Evolutionary conservation across 2,329 filamentous ascomycete species (phyloP), one percentile per base, ranked within the genome.

Genomic region (Aspergillus proliferans): DNA sequence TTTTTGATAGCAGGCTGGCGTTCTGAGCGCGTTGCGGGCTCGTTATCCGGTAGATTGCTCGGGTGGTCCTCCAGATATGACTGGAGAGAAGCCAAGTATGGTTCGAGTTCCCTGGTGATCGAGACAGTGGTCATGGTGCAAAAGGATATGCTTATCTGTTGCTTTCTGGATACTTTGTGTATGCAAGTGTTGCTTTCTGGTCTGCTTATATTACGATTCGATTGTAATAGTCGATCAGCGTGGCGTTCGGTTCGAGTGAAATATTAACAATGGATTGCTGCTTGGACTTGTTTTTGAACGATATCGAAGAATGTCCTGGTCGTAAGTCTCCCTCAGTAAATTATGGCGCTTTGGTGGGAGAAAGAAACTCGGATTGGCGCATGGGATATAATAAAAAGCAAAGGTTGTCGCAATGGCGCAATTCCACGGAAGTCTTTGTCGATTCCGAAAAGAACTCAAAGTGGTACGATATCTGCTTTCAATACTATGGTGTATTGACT

Each of bases 51-150:
- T 24, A 26, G 34, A 12, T 47, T 30, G 38, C 40, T 21, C 44
- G 52, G 38, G 33, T 41, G 47, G 44, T 45, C 48, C 12, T 49
- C 53, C 24, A 65, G 55, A 48, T 60, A 65, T 36, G 52, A 54
- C 42, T 59, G 62, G 14, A 65, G 59, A 2, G 62, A 65, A 26
- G 60, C 59, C 39, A 66, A 47, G 40, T 65, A 66, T 24, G 59
- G 53, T 48, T 66, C 56, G 18, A 65, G 45, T 14, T 65, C 63
- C 43, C 54, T 58, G 6, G 62, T 65, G 41, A 65, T 61, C n/a
- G 60, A 57, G 19, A 65, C 63, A 8, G 58, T 64, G 10, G 61
- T 51, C 62, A 65, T 65, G 44, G 54, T 36, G 52, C 45, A 30
- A 47, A 19, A 33, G n/a, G 19, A 38, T 42, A 41, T 46, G 19